phyloP scores from a whole-genome alignment of 345 rosid species.

The Hypericum perforatum region DNA sequence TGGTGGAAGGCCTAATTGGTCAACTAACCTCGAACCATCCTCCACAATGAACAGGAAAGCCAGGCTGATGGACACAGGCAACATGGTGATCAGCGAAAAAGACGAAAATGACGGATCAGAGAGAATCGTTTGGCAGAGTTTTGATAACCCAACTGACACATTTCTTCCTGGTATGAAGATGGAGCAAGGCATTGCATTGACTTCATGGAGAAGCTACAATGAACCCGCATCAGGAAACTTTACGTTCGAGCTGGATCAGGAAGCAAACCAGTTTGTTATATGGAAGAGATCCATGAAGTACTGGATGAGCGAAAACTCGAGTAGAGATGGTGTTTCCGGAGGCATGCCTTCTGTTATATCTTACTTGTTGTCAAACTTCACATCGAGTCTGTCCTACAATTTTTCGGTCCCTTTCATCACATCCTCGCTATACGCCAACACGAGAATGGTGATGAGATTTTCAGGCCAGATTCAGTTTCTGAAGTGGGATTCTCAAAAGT shows the following conservation, averaged over 20 bases:
- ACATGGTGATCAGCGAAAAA: no score
- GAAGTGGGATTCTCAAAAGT: neutral
- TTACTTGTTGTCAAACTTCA: conserved; percentile 38
- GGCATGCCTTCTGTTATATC: conserved; percentile 30
- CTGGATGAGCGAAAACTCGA: conserved; percentile 40
- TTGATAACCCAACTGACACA: conserved; percentile 42
- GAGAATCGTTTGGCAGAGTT: conserved; percentile 33
- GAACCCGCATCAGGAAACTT: conserved; percentile 60
- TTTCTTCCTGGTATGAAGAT: conserved; percentile 56
- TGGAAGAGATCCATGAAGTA: conserved; percentile 19
- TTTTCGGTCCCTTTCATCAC: neutral
- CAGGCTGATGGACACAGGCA: conserved; percentile 12
- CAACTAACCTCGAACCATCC: conserved; percentile 17
- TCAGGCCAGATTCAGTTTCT: conserved; percentile 25
- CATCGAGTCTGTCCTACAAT: neutral
- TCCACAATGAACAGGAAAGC: conserved; percentile 31
- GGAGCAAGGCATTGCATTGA: conserved; percentile 20
- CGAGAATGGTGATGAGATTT: conserved; percentile 29
- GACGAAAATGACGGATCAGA: no score
- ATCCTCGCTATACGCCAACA: neutral
- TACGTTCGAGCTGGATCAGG: conserved; percentile 32
- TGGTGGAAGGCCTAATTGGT: neutral
- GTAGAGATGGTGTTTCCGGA: conserved; percentile 18
- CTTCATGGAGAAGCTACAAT: conserved; percentile 41
- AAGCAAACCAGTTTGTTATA: conserved; percentile 26